Evolutionary conservation across 2,329 filamentous ascomycete species (phyloP), one percentile per base, ranked within the genome.

Genomic region (Penicillium sp.): DNA sequence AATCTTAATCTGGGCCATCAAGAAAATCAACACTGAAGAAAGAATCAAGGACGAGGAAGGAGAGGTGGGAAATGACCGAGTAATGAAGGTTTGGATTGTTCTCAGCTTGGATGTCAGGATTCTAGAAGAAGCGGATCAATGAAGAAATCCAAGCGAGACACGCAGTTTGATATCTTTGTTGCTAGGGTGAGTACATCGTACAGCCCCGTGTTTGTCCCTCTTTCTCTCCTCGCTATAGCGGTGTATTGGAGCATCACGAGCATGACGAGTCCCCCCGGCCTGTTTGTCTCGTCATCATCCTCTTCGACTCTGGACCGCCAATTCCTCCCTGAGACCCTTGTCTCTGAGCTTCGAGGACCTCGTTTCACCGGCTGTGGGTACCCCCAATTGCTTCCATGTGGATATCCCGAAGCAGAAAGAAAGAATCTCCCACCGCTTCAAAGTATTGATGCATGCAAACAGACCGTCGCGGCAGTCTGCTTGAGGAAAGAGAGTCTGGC

Each of bases 331-430:
- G 28, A 30, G n/a, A 44, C 41, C 37, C 34, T 38, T 50, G 43
- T 46, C 42, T 48, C 44, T 44, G 16, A 42, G 36, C 37, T 52
- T 61, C 59, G 59, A 62, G 57, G 54, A 22, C 44, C 48, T 55
- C 43, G 44, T 60, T 57, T 52, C 55, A 62, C 56, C 48, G 30
- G 41, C 51, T 59, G 55, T 52, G 50, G 49, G 44, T 55, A 60
- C 44, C 54, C 56, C 56, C n/a, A n/a, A 54, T 43, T 51, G 38
- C 42, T 41, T 47, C 54, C 54, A 59, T 60, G 55, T 60, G 54
- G 52, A 56, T 52, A 49, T 47, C 39, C 45, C 43, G 25, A 25
- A 27, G 25, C 31, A 30, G 36, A 42, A 27, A 44, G 38, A 33
- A 30, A 39, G 23, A 35, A 13, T 8, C 17, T 37, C 39, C 29